phyloP scores from a whole-genome alignment of 164 flowering plant genomes.

The Magnolia officinalis region DNA sequence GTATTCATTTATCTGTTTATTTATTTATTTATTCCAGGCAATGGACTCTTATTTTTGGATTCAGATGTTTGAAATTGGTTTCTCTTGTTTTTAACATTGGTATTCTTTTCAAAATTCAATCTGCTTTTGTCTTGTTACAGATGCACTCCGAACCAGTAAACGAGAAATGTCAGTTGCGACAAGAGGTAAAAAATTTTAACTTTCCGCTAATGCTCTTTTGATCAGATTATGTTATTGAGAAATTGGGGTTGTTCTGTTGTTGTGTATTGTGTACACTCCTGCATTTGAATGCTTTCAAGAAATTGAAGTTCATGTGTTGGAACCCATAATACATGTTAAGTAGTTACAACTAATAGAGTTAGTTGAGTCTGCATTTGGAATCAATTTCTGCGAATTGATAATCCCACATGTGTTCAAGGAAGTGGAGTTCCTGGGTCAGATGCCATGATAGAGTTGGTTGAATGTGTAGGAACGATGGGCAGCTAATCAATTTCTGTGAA shows the following conservation, averaged over 20 bases:
- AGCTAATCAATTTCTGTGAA: no score
- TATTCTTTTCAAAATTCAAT: not conserved
- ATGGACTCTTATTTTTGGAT: not conserved
- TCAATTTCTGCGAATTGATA: no score
- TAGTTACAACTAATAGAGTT: not conserved
- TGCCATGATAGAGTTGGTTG: not conserved
- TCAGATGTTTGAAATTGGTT: not conserved
- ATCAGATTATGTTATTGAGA: not conserved
- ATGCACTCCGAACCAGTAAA: slow-evolving; percentile 72
- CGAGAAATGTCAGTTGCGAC: slow-evolving; percentile 85
- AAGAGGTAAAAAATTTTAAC: slow-evolving; percentile 40
- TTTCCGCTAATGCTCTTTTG: not conserved
- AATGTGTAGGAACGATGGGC: not conserved
- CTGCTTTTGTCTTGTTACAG: slow-evolving; percentile 26
- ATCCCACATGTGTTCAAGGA: no score
- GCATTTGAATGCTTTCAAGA: not conserved
- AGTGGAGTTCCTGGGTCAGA: no score
- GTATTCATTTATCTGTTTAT: not conserved
- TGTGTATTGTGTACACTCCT: not conserved
- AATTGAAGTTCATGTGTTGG: not conserved
- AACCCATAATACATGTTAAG: not conserved
- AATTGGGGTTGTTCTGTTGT: not conserved
- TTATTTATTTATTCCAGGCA: no score
- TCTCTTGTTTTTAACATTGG: not conserved
- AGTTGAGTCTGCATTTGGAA: not conserved